Evolutionary conservation across 306 rosid genomes (phyloP), one percentile per base, ranked within the genome.

Genomic region (Vigna radiata): DNA sequence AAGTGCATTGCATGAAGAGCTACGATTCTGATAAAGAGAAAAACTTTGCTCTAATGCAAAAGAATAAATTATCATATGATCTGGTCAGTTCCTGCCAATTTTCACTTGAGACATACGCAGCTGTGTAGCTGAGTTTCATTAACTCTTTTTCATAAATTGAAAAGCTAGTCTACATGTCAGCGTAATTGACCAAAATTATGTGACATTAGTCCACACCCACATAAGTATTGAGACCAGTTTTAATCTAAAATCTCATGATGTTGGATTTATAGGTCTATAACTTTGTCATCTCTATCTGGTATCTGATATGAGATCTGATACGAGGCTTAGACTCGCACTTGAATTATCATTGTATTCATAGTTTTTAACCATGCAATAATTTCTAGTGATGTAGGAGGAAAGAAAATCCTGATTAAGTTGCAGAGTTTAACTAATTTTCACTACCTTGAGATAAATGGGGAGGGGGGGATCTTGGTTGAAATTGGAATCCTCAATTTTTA

Each of bases 381-480:
- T 18, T 55, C 7, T 21, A 1, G 7, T 11, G 10, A 15, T 70
- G 55, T 1, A 33, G 4, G 49, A 4, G 9, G 36, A 6, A 54
- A 56, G 12, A 21, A 37, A 16, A 50, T 12, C 54, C 16, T 10
- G 23, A 27, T 65, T 67, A 66, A 41, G 63, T 18, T 6, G 58
- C 48, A 37, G 56, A 78, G 60, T 48, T n/a, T 23, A 25, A 37
- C 6, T 3, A 70, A 70, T 82, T 76, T 15, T 44, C 2, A 19
- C 3, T 85, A 91, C 98, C 98, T 94, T 94, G 72, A 94, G 97
- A 76, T 83, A 89, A 44, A 94, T 87, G 8, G 98, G 96, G 23
- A 94, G 92, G 47, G 98, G 98, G 0, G 79, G 81, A 70, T 81
- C 87, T 56, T 70, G 89, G 72, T 65, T 88, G 63, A 81, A 29